Percentiles rank a stretch among this genome's conserved stretches.
Conservation (phyloP, 148 eudicot species). For the Silene uniflora region DNA sequence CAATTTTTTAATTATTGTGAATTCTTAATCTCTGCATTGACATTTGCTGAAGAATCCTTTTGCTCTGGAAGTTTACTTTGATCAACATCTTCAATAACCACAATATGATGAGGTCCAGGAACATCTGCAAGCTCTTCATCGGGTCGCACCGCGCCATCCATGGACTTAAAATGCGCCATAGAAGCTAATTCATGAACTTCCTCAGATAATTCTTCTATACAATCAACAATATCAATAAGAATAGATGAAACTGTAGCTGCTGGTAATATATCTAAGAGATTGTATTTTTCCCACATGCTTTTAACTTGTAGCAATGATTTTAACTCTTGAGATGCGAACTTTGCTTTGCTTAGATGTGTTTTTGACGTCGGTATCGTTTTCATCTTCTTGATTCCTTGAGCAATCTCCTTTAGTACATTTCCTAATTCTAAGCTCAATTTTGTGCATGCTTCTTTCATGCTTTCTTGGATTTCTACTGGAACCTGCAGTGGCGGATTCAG, state of each 20-base stretch:
- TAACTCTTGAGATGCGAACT: slow-evolving; percentile 30
- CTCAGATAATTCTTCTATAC: slow-evolving; percentile 40
- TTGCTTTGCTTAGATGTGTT: slow-evolving; percentile 27
- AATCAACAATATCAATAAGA: slow-evolving; percentile 42
- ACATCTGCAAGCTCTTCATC: slow-evolving; percentile 7
- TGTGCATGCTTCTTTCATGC: slow-evolving; percentile 27
- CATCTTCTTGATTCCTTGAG: slow-evolving; percentile 31
- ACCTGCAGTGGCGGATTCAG: no score
- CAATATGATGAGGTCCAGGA: slow-evolving; percentile 17
- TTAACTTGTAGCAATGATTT: slow-evolving; percentile 24
- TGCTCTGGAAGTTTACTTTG: background rate
- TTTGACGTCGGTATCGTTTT: slow-evolving; percentile 13
- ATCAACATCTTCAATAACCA: slow-evolving; percentile 8
- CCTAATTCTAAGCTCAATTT: slow-evolving; percentile 34
- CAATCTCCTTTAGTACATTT: slow-evolving; percentile 30
- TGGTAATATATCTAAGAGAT: slow-evolving; percentile 42
- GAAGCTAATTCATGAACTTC: slow-evolving; percentile 48
- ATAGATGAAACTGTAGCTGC: slow-evolving; percentile 50
- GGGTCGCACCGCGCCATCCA: slow-evolving; percentile 8
- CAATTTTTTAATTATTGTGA: no score
- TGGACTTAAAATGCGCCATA: slow-evolving; percentile 36
- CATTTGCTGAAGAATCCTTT: slow-evolving; percentile 5
- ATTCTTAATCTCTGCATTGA: background rate
- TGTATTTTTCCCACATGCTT: slow-evolving; percentile 24
- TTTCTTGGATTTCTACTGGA: slow-evolving; percentile 18